A percentile compares a stretch with the other conserved stretches of the same genome.
Evolutionary conservation across 495 filamentous ascomycete genomes (phyloP).

Genomic region (Aspergillus coremiiformis): DNA sequence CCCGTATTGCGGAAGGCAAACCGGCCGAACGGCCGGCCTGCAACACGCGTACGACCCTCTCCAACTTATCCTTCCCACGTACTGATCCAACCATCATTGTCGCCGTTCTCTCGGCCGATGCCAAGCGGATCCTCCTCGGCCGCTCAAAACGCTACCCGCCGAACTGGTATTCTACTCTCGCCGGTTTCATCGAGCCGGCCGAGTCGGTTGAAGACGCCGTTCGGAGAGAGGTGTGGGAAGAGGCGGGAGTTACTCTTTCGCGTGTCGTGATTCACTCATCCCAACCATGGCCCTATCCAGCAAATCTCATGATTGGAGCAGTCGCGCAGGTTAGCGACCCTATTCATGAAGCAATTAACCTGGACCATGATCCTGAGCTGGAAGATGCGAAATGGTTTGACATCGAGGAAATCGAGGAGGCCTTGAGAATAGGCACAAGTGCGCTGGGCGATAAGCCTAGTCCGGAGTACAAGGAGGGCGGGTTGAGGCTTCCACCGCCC

Average conservation of each 20-base stretch:
- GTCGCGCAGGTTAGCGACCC: constrained; percentile 74
- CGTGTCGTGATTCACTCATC: constrained; percentile 87
- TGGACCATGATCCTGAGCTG: constrained; percentile 86
- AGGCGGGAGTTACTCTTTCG: constrained; percentile 76
- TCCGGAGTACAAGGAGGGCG: constrained; percentile 64
- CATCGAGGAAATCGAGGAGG: constrained; percentile 52
- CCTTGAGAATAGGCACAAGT: constrained; percentile 52
- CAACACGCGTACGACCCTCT: constrained; percentile 55
- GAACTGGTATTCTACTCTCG: constrained; percentile 82
- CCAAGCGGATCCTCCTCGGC: constrained; percentile 71
- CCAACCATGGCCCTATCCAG: constrained; percentile 86
- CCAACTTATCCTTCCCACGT: constrained; percentile 85
- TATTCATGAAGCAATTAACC: constrained; percentile 67
- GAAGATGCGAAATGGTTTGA: constrained; percentile 83
- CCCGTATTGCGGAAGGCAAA: constrained; percentile 26
- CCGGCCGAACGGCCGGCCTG: constrained; percentile 55
- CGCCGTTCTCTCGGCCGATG: constrained; percentile 73
- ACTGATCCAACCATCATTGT: constrained; percentile 96
- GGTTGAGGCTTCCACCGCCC: constrained; percentile 60
- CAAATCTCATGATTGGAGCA: constrained; percentile 90
- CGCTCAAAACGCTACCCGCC: constrained; percentile 76
- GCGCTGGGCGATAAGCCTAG: constrained; percentile 57
- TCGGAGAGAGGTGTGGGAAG: constrained; percentile 92
- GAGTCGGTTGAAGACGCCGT: constrained; percentile 95
- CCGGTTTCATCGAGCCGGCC: constrained; percentile 91